Conservation (phyloP, 2,329 filamentous ascomycete species). For the Hypocreales sp. region DNA sequence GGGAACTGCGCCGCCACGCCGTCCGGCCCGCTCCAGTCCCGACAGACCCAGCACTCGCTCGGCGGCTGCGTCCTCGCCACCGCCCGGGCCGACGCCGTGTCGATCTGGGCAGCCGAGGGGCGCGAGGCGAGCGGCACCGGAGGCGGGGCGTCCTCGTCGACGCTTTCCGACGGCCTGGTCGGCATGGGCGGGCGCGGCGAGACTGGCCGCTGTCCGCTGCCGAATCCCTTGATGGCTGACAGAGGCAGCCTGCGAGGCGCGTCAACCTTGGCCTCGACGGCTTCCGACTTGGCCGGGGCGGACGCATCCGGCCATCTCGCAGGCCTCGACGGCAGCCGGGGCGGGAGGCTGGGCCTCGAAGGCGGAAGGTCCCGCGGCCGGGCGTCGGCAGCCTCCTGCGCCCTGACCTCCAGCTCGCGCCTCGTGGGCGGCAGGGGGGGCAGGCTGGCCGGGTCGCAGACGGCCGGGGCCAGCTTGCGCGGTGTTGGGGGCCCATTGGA, state of each 20-base stretch:
- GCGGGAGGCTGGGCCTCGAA: constrained; percentile 27
- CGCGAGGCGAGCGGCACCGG: constrained; percentile 36
- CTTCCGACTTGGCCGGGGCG: background rate
- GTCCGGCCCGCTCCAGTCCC: constrained; percentile 78
- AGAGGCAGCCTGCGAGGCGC: constrained; percentile 4
- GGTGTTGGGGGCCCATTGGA: too few species aligned
- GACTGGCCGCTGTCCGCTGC: constrained; percentile 5
- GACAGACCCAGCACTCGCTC: constrained; percentile 58
- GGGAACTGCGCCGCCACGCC: constrained; percentile 64
- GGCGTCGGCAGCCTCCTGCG: constrained; percentile 10
- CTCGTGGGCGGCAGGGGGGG: constrained; percentile 40
- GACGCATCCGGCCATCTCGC: constrained; percentile 12
- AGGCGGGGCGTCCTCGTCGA: constrained; percentile 25
- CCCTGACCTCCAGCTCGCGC: constrained; percentile 35
- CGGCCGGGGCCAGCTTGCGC: constrained; percentile 36
- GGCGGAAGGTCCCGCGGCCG: constrained; percentile 1
- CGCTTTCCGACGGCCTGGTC: constrained; percentile 1
- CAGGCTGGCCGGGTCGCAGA: constrained; percentile 38
- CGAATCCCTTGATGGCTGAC: constrained; percentile 8
- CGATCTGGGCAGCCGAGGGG: constrained; percentile 34
- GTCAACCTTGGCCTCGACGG: constrained; percentile 1
- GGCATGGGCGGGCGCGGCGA: constrained; percentile 3
- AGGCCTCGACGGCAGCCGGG: constrained; percentile 34
- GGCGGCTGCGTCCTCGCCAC: constrained; percentile 11
- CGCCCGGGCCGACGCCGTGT: constrained; percentile 22